phyloP scores from a whole-genome alignment of 306 rosid genomes.

The Pyrus bretschneideri region DNA sequence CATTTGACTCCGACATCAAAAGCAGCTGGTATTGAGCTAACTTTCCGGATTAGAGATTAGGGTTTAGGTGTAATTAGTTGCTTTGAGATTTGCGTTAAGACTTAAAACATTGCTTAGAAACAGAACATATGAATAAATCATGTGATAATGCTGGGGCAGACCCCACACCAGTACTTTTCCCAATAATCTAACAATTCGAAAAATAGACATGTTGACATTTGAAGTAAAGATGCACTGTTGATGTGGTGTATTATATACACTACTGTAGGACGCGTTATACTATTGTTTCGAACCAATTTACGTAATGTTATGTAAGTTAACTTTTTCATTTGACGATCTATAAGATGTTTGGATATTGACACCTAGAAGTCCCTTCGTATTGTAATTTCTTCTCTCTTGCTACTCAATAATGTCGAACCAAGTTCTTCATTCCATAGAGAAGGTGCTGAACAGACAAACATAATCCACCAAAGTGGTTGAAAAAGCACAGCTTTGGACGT shows the following conservation, averaged over 20 bases:
- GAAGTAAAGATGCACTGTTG: neutral
- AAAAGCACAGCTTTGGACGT: neutral
- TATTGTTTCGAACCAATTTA: too few species aligned
- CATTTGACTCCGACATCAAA: neutral
- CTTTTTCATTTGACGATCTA: too few species aligned
- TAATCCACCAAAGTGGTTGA: neutral
- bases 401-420: too few species aligned
- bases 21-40: neutral
- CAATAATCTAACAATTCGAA: neutral
- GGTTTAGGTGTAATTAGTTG: neutral
- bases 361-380: too few species aligned
- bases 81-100: slow-evolving; percentile 1
- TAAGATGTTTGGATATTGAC: neutral
- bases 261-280: too few species aligned
- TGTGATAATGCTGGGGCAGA: slow-evolving; percentile 1
- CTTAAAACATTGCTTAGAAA: neutral
- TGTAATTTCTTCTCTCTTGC: too few species aligned
- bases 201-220: neutral
- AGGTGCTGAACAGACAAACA: neutral
- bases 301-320: too few species aligned
- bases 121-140: neutral
- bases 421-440: neutral
- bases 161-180: slow-evolving; percentile 6
- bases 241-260: too few species aligned
- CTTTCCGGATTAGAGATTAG: neutral